These are phyloP conservation scores for Penicillium rolfsii DNA, from an alignment of 2,329 filamentous ascomycete genomes.

Conservation along the genomic window DNA sequence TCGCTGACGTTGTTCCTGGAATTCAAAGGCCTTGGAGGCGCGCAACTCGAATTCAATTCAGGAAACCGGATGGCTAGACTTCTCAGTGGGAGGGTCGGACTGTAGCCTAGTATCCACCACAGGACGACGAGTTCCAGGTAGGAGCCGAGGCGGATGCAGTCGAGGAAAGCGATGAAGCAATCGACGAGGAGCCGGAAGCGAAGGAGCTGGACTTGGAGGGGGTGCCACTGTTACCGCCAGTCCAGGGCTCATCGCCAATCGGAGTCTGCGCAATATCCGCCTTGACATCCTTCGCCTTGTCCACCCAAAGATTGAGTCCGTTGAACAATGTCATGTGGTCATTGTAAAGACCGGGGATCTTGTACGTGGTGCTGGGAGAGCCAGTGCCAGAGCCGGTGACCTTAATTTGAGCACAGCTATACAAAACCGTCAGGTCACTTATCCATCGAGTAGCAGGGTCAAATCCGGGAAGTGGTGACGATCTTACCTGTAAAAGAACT, in stretches of 20 bases:
- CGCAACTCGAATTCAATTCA: no score
- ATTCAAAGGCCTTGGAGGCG: no score
- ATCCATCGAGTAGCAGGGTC: not conserved
- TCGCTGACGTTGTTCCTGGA: no score
- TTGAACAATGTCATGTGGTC: conserved; percentile 26
- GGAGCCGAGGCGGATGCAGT: not conserved
- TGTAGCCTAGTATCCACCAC: not conserved
- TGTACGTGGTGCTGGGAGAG: conserved; percentile 12
- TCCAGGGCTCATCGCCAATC: conserved; percentile 22
- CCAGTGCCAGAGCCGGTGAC: conserved; percentile 49
- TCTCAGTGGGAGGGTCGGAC: no score
- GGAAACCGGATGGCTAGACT: no score
- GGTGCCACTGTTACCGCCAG: not conserved
- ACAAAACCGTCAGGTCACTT: not conserved
- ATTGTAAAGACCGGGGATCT: conserved; percentile 27
- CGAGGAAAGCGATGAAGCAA: not conserved
- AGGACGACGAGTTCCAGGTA: not conserved
- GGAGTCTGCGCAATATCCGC: conserved; percentile 19
- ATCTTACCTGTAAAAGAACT: conserved; percentile 52
- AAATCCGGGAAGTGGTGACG: not conserved
- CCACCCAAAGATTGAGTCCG: conserved; percentile 22
- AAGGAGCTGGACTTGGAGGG: not conserved
- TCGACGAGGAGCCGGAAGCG: not conserved
- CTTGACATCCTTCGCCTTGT: conserved; percentile 15
- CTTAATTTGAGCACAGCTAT: conserved; percentile 44